Evolutionary conservation across 305 asterid genomes (phyloP).

Genomic region (Fraxinus albicans): DNA sequence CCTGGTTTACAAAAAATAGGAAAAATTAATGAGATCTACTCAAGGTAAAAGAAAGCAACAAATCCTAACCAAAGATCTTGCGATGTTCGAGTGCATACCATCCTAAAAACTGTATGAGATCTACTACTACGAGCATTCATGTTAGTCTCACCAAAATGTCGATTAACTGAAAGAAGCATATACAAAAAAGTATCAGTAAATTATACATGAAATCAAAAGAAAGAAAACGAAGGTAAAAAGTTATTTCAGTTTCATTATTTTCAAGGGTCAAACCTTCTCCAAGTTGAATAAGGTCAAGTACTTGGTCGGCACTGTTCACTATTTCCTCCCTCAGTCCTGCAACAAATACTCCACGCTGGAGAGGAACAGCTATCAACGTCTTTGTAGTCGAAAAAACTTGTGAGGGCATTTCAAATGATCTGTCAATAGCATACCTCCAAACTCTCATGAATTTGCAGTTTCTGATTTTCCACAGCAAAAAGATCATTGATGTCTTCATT

Average conservation of each 20-base stretch:
- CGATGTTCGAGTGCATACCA: slow-evolving; percentile 50
- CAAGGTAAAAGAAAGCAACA: slow-evolving; percentile 13
- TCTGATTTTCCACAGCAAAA: slow-evolving; percentile 83
- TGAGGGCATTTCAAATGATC: not conserved
- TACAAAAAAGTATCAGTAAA: slow-evolving; percentile 15
- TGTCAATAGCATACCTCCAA: slow-evolving; percentile 63
- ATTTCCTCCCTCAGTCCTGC: slow-evolving; percentile 97
- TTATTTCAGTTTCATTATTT: slow-evolving; percentile 19
- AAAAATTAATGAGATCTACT: slow-evolving; percentile 5
- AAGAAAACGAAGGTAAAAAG: slow-evolving; percentile 10
- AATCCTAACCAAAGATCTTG: slow-evolving; percentile 8
- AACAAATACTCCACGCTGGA: slow-evolving; percentile 95
- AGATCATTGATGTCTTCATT: slow-evolving; percentile 95
- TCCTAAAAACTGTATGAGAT: slow-evolving; percentile 95
- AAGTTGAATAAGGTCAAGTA: slow-evolving; percentile 70
- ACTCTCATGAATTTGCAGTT: slow-evolving; percentile 95
- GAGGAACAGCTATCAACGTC: slow-evolving; percentile 23
- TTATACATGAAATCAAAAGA: slow-evolving; percentile 1
- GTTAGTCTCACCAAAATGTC: slow-evolving; percentile 98
- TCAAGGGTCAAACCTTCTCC: slow-evolving; percentile 80
- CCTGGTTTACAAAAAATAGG: slow-evolving; percentile 47
- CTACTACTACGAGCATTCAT: slow-evolving; percentile 97
- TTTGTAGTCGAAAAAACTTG: slow-evolving; percentile 12
- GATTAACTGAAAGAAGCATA: slow-evolving; percentile 56
- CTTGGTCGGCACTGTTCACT: slow-evolving; percentile 81